phyloP scores from a whole-genome alignment of 176 grass and related monocot species.

The Oryza glaberrima region DNA sequence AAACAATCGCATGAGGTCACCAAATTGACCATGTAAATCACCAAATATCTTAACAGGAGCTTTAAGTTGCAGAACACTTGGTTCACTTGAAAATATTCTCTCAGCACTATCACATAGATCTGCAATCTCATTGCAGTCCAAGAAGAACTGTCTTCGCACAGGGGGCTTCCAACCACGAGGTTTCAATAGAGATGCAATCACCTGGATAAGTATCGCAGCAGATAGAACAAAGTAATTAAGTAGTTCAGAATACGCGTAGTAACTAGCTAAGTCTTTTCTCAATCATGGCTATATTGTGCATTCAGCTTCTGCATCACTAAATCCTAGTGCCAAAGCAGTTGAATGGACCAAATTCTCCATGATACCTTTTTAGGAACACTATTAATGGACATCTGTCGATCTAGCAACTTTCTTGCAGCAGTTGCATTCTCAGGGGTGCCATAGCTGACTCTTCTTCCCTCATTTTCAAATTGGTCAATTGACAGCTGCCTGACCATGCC shows the following conservation, averaged over 20 bases:
- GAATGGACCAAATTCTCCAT: constrained; percentile 8
- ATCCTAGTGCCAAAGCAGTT: constrained; percentile 7
- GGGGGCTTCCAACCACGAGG: constrained; percentile 98
- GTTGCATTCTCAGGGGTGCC: constrained; percentile 94
- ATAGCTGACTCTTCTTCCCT: constrained; percentile 97
- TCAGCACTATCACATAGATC: constrained; percentile 95
- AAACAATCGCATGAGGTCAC: constrained; percentile 95
- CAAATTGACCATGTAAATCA: constrained; percentile 97
- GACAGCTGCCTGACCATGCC: constrained; percentile 99
- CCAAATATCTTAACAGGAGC: constrained; percentile 98
- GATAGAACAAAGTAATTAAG: constrained; percentile 32
- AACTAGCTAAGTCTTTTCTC: not conserved
- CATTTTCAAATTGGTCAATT: constrained; percentile 99
- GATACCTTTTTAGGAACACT: constrained; percentile 96
- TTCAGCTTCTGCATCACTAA: constrained; percentile 2
- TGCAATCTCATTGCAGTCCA: constrained; percentile 98
- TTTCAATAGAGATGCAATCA: constrained; percentile 90
- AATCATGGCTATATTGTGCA: constrained; percentile 1
- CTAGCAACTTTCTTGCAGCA: constrained; percentile 91
- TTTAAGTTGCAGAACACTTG: constrained; percentile 91
- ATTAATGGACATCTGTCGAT: constrained; percentile 98
- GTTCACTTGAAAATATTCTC: constrained; percentile 96
- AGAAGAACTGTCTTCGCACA: constrained; percentile 87
- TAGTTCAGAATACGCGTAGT: not conserved
- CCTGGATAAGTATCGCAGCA: constrained; percentile 54